phyloP scores from a whole-genome alignment of 805 yeast genomes.

The Cyberlindnera bimundalis region DNA sequence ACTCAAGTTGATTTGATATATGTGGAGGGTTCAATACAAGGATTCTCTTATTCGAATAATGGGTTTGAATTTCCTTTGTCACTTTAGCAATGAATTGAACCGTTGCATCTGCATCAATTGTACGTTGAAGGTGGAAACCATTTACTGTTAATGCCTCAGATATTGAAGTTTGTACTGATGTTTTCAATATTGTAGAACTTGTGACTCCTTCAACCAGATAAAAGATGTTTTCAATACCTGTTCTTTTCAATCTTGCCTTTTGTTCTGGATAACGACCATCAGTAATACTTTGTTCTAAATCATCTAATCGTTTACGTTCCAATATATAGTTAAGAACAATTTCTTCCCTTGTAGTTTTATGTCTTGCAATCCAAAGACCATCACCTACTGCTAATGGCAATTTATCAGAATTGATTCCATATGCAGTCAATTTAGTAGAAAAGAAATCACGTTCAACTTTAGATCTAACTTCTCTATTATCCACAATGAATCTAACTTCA shows the following conservation, averaged over 20 bases:
- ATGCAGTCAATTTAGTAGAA: constrained; percentile 44
- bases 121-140: constrained; percentile 63
- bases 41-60: constrained; percentile 37
- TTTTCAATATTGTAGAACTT: constrained; percentile 46
- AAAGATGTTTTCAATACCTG: constrained; percentile 63
- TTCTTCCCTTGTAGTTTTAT: constrained; percentile 51
- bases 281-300: constrained; percentile 71
- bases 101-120: constrained; percentile 73
- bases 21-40: constrained; percentile 50
- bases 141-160: constrained; percentile 64
- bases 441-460: constrained; percentile 69
- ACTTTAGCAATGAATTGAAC: constrained; percentile 52
- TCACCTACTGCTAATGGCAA: constrained; percentile 79
- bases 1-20: constrained; percentile 49
- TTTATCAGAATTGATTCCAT: constrained; percentile 47
- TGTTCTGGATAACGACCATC: constrained; percentile 93
- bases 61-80: constrained; percentile 41
- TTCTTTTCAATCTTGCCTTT: constrained; percentile 65
- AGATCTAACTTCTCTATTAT: constrained; percentile 79
- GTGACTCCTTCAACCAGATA: constrained; percentile 80
- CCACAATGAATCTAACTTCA: constrained; percentile 62
- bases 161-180: constrained; percentile 73
- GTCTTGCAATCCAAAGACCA: constrained; percentile 81
- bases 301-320: constrained; percentile 88
- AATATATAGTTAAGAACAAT: constrained; percentile 79